These are phyloP conservation scores for Pythium phragmiticola DNA, from an alignment of 352 stramenopile species.

Conservation along the genomic window DNA sequence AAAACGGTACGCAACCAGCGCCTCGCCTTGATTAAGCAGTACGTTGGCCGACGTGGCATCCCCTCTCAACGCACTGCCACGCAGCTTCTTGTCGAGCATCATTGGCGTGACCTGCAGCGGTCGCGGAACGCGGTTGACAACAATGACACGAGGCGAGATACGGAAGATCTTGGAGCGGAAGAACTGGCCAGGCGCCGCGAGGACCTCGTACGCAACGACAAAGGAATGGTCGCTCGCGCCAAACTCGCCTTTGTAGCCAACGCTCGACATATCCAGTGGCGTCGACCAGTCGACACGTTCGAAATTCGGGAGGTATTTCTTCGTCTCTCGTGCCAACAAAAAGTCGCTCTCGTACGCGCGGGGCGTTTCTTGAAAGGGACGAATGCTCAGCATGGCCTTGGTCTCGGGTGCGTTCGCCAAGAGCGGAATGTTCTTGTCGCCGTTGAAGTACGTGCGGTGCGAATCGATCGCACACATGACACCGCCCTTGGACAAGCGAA, in stretches of 20 bases:
- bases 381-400: slow-evolving; percentile 69
- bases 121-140: slow-evolving; percentile 64
- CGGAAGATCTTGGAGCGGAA: slow-evolving; percentile 81
- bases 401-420: slow-evolving; percentile 53
- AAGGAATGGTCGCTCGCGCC: slow-evolving; percentile 56
- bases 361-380: slow-evolving; percentile 71
- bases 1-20: slow-evolving; percentile 66
- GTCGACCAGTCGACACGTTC: slow-evolving; percentile 74
- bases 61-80: slow-evolving; percentile 14
- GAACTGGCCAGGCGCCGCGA: slow-evolving; percentile 79
- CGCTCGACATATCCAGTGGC: slow-evolving; percentile 61
- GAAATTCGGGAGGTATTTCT: slow-evolving; percentile 77
- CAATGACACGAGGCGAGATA: slow-evolving; percentile 72
- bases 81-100: slow-evolving; percentile 75
- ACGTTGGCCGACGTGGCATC: slow-evolving; percentile 27
- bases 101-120: slow-evolving; percentile 70
- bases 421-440: slow-evolving; percentile 59
- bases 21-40: slow-evolving; percentile 50
- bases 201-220: slow-evolving; percentile 77
- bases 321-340: slow-evolving; percentile 43
- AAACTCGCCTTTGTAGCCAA: slow-evolving; percentile 76
- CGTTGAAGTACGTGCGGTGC: slow-evolving; percentile 69
- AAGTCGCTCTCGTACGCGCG: slow-evolving; percentile 51
- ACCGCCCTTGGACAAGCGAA: slow-evolving; percentile 60
- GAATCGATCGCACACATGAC: slow-evolving; percentile 56